A percentile compares a stretch with the other conserved stretches of the same genome.
Evolutionary conservation across 257 asterid species (phyloP).

Genomic region (Fraxinus excelsior): DNA sequence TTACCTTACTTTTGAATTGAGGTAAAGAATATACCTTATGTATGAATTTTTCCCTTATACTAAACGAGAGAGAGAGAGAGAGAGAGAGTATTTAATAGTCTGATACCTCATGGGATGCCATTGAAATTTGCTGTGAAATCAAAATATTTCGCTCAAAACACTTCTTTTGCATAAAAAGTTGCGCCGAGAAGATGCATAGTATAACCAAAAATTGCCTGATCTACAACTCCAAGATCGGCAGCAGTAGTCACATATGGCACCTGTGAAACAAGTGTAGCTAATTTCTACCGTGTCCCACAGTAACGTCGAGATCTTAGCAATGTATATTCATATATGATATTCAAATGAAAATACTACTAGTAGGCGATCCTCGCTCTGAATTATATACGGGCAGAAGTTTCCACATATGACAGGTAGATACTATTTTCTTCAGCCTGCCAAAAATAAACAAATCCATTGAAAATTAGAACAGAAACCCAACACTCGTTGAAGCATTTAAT

Average conservation of each 20-base stretch:
- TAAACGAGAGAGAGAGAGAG: not conserved
- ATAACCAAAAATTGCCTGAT: not conserved
- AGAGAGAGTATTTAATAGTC: not conserved
- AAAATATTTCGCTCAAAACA: not conserved
- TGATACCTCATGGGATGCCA: not conserved
- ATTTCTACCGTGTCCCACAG: not conserved
- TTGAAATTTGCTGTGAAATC: not conserved
- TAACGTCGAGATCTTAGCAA: not conserved
- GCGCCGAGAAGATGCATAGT: not conserved
- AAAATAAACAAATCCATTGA: conserved; percentile 1
- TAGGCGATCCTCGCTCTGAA: not conserved
- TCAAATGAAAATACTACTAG: not conserved
- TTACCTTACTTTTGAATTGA: too few species aligned
- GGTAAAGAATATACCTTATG: too few species aligned
- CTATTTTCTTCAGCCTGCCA: conserved; percentile 10
- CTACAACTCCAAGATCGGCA: not conserved
- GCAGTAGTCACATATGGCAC: not conserved
- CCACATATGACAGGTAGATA: not conserved
- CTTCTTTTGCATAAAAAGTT: not conserved
- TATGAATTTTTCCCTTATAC: too few species aligned
- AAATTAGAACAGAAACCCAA: not conserved
- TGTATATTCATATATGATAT: not conserved
- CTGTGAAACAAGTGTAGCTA: not conserved
- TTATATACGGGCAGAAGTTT: conserved; percentile 11
- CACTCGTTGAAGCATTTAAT: not conserved